Base-by-base conservation (phyloP, 768 basidiomycete species). In the Pulveroboletus sp. region DNA sequence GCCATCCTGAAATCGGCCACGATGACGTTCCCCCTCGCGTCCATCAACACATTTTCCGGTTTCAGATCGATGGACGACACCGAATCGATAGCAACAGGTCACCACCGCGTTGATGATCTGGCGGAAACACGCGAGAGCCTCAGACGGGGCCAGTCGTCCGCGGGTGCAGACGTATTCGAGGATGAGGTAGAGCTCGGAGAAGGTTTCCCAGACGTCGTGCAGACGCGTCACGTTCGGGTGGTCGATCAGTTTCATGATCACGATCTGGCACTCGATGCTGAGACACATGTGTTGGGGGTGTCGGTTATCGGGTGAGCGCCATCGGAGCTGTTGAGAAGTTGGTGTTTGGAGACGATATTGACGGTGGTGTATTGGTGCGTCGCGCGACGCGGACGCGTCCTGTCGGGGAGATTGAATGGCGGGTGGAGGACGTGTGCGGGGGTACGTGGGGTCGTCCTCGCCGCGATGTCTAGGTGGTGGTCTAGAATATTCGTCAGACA, bases 1-100 rank as follows among this genome's bases (percentile, higher is more conserved):
- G 93, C 93, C 89, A 96, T 93, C n/a, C 94, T 93, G 64, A 96
- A 94, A 70, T 97, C 94, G 2, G 90, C 93, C 29, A 97, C 84
- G 65, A 95, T 98, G 79, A 97, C 85, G 58, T 92, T 93, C 55
- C 78, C 80, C 60, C 89, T 73, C 32, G 78, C 74, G 72, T 92
- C 89, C 42, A 95, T 81, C 44, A 98, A 76, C 26, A 98, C 75
- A 63, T 96, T 98, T 67, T 96, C 94, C 2, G 90, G 92, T 63
- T 98, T 95, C 44, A 97, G 75, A 69, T 97, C 94, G 84, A 63
- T 96, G 94, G 22, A 88, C 88, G 63, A 97, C 88, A 61, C 93
- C 91, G 73, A 93, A 90, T n/a, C 83, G 80, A 68, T 95, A 93
- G 53, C 91, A 94, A 65, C 94, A 95, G 67, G 93, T n/a, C n/a